Evolutionary conservation across 2,329 filamentous ascomycete genomes (phyloP), one percentile per base, ranked within the genome.

Genomic region (Fragosphaeria purpurea): DNA sequence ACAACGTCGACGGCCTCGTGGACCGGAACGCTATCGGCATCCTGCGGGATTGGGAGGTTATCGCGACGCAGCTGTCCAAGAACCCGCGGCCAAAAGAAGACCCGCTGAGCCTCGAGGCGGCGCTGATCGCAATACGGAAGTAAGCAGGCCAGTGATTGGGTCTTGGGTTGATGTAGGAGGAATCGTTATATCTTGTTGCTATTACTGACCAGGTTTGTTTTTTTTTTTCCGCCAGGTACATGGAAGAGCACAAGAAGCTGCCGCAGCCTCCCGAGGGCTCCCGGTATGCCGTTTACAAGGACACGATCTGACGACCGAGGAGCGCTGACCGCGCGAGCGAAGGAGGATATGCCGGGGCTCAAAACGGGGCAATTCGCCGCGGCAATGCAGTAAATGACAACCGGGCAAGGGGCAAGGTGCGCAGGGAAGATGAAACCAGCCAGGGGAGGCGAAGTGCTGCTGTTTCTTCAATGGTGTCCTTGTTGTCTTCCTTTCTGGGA

Each of bases 191-290:
- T 2, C 22, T 3, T 22, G 22, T 22, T 22, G 22, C 22, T 22
- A 22, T 22, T 22, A 22, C 22, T 22, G 22, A 22, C 22, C 22
- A 22, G 22, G 22, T 22, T 22, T 22, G n/a, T 22, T 22, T 37
- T 30, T 48, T 38, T 22, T 38, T n/a, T 6, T 48, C 44, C 46
- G 47, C 37, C 54, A 94, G 90, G 69, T 95, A 87, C 67, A 97
- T 98, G 93, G 91, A 91, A 34, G 80, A 90, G 53, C 83, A 97
- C 73, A 96, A 96, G 79, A 97, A 97, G 72, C 81, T 96, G 34
- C 86, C 88, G 10, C 93, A 98, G 67, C 93, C 93, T 41, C 80
- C 87, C 4, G 93, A 98, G 71, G 90, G 89, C 52, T 82, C 86
- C 46, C 73, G 62, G 54, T 67, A 60, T 35, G 55, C 60, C 13